phyloP scores from a whole-genome alignment of 2,329 filamentous ascomycete species.

The Fusarium sp. region DNA sequence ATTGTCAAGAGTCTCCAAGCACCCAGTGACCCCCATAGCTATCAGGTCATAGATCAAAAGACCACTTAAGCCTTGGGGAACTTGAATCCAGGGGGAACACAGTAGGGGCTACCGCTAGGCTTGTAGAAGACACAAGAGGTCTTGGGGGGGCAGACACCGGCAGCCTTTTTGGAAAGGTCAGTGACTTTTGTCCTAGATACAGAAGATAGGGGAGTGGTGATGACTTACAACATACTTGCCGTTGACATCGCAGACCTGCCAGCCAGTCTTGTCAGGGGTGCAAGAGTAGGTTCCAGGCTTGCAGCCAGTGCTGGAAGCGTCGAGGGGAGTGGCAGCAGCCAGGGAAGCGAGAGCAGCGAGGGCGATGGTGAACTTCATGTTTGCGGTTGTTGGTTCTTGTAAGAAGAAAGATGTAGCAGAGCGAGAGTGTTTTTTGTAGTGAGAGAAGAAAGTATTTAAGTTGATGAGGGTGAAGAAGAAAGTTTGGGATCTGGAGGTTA shows the following conservation, averaged over 20 bases:
- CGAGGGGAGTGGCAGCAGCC: slow-evolving; percentile 30
- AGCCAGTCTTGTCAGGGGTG: slow-evolving; percentile 40
- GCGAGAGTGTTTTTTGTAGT: slow-evolving; percentile 16
- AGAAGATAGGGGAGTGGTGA: too few relatives aligned
- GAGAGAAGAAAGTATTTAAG: slow-evolving; percentile 15
- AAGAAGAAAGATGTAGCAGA: not conserved
- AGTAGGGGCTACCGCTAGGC: slow-evolving; percentile 51
- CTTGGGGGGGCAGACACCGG: slow-evolving; percentile 48
- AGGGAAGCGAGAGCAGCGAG: slow-evolving; percentile 36
- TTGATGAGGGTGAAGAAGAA: slow-evolving; percentile 23
- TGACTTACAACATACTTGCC: slow-evolving; percentile 47
- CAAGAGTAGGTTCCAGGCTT: slow-evolving; percentile 49
- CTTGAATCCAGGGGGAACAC: slow-evolving; percentile 47
- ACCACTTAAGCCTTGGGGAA: slow-evolving; percentile 36
- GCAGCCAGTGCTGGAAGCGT: slow-evolving; percentile 35
- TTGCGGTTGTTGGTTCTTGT: slow-evolving; percentile 18
- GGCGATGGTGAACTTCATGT: slow-evolving; percentile 45
- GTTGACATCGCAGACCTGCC: slow-evolving; percentile 47
- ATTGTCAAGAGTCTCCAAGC: not conserved
- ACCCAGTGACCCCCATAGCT: not conserved
- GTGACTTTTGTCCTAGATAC: not conserved
- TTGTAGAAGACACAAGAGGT: slow-evolving; percentile 49
- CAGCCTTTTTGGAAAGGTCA: slow-evolving; percentile 35
- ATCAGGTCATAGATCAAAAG: not conserved
- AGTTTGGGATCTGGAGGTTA: not conserved